A percentile compares a stretch with the other conserved stretches of the same genome.
phyloP scores from a whole-genome alignment of 768 basidiomycete genomes.

The Suillus lakei region DNA sequence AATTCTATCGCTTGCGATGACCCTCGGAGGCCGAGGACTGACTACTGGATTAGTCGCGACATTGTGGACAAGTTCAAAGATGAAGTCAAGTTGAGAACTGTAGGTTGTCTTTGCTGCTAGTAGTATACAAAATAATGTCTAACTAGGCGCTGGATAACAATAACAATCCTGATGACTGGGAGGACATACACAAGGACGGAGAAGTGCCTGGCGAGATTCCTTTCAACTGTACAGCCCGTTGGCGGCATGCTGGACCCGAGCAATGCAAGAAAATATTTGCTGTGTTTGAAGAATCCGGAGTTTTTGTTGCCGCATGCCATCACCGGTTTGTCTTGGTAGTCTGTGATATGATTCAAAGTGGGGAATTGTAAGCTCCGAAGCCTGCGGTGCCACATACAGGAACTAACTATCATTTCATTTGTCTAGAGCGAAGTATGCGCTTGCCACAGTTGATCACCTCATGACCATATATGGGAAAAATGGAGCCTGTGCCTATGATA shows the following conservation, averaged over 20 bases:
- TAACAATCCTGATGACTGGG: background rate
- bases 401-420: background rate
- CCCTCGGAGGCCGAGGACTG: background rate
- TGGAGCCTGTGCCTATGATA: slow-evolving; percentile 28
- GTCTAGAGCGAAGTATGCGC: slow-evolving; percentile 25
- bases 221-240: background rate
- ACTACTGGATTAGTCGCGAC: background rate
- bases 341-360: slow-evolving; percentile 1
- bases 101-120: no score
- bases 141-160: no score
- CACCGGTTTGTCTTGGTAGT: background rate
- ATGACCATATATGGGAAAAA: slow-evolving; percentile 20
- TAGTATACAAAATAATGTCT: no score
- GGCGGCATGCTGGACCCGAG: slow-evolving; percentile 6
- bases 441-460: slow-evolving; percentile 19
- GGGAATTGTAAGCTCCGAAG: background rate
- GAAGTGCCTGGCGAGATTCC: no score
- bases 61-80: slow-evolving; percentile 7
- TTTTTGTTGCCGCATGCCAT: background rate
- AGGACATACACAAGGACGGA: background rate
- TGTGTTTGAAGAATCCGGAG: background rate
- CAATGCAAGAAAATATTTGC: slow-evolving; percentile 5
- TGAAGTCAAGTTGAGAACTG: slow-evolving; percentile 1
- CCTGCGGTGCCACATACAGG: background rate
- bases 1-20: background rate